These are phyloP conservation scores for Ambrosiella beaveri DNA, from an alignment of 2,329 filamentous ascomycete species.

Conservation along the genomic window DNA sequence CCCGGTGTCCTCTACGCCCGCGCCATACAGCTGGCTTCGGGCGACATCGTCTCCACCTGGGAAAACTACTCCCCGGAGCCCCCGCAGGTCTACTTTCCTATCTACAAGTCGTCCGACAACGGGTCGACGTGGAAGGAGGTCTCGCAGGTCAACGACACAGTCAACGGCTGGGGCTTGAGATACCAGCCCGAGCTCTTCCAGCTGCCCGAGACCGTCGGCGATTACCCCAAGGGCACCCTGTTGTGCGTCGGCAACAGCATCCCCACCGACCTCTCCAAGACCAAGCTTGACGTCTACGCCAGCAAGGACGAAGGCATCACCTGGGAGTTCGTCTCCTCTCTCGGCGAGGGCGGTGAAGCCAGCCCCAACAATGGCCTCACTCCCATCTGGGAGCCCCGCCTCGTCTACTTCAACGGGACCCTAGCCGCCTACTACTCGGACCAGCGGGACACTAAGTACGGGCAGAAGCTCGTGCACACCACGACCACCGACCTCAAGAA, in stretches of 20 bases:
- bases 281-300: slow-evolving; percentile 54
- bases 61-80: slow-evolving; percentile 40
- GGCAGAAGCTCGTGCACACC: slow-evolving; percentile 54
- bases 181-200: slow-evolving; percentile 55
- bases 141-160: slow-evolving; percentile 43
- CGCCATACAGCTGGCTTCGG: slow-evolving; percentile 26
- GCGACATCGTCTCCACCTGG: slow-evolving; percentile 35
- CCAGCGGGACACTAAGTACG: slow-evolving; percentile 46
- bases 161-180: slow-evolving; percentile 46
- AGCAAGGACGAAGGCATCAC: slow-evolving; percentile 40
- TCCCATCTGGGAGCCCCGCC: slow-evolving; percentile 57
- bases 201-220: slow-evolving; percentile 38
- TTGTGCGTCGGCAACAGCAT: slow-evolving; percentile 44
- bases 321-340: slow-evolving; percentile 50
- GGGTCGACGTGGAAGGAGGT: slow-evolving; percentile 46
- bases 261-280: slow-evolving; percentile 39
- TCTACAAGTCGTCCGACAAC: slow-evolving; percentile 34
- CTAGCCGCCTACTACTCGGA: slow-evolving; percentile 55
- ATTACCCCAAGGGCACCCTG: slow-evolving; percentile 44
- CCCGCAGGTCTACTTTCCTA: slow-evolving; percentile 36
- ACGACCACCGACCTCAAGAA: slow-evolving; percentile 37
- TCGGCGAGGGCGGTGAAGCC: slow-evolving; percentile 47
- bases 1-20: slow-evolving; percentile 29
- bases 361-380: slow-evolving; percentile 45
- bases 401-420: slow-evolving; percentile 39